Evolutionary conservation across 192 early-diverging fungal genomes (phyloP), one percentile per base, ranked within the genome.

Genomic region (Coemansia interrupta): DNA sequence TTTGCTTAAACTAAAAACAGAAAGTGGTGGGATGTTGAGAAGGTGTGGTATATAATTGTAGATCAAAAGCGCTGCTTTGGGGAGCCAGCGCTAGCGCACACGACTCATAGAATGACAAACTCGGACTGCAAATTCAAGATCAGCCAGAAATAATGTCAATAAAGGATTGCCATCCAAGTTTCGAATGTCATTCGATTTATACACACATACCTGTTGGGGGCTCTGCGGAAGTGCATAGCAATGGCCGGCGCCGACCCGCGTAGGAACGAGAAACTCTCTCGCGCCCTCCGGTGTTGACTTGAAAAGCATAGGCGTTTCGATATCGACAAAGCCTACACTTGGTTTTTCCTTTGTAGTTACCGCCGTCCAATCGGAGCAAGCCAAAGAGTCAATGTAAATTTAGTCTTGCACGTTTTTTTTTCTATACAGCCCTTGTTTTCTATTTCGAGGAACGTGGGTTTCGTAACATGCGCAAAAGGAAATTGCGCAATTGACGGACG

Each of bases 221-320:
- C 87, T 90, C 62, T 96, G 94, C 12, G 94, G 87, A 19, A 96
- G 80, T 0, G 94, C 92, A 56, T 92, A 96, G 58, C 92, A 94
- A 18, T 68, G 51, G 24, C 88, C 89, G 22, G 66, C 60, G 32
- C 47, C 64, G 28, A 81, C 77, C 30, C 92, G 76, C 8, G 94
- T 96, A 5, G 94, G 94, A 1, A 96, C 94, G n/a, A 96, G 77
- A 61, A 92, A 96, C 71, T 96, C 94, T 11, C 94, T 75, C 3
- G 94, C 92, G 13, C 94, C 94, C 64, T 96, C 94, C 19, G 94
- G 91, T 11, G 94, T 94, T 14, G 89, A 90, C 61, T 94, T 94
- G 78, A 93, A 93, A 30, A 96, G 80, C 45, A 84, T 80, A 10
- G 94, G 94, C 8, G 94, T 96, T 63, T 96, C 94, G n/a, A 96